Evolutionary conservation across 177 flowering plant species (phyloP).

Genomic region (Telopea speciosissima): DNA sequence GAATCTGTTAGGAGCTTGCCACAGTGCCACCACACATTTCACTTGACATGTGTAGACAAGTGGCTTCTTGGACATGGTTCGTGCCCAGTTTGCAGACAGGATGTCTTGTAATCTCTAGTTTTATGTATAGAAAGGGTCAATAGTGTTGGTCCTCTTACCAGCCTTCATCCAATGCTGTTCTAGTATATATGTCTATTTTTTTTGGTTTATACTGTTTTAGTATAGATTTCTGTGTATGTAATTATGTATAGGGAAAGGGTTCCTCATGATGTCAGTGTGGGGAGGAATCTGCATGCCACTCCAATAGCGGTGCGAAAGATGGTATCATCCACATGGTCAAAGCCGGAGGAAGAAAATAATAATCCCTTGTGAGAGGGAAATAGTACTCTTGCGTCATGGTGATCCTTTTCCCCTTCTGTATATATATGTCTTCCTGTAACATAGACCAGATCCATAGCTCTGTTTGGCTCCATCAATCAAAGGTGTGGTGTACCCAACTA

Average conservation of each 20-base stretch:
- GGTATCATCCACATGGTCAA: too few species aligned
- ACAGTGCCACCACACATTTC: slow-evolving; percentile 52
- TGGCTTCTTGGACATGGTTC: slow-evolving; percentile 58
- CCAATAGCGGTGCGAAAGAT: too few species aligned
- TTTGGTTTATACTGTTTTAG: background rate
- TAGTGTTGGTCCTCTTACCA: background rate
- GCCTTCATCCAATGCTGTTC: background rate
- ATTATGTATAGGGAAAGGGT: background rate
- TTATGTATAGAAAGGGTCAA: slow-evolving; percentile 1
- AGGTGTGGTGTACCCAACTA: background rate
- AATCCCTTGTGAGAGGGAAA: too few species aligned
- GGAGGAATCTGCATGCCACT: too few species aligned
- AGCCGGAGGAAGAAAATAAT: too few species aligned
- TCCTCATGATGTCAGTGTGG: too few species aligned
- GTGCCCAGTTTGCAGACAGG: slow-evolving; percentile 60
- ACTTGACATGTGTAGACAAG: slow-evolving; percentile 55
- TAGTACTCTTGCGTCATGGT: too few species aligned
- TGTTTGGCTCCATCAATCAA: background rate
- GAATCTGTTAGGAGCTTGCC: slow-evolving; percentile 59
- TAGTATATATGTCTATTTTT: too few species aligned
- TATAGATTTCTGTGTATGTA: background rate
- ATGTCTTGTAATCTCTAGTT: slow-evolving; percentile 16
- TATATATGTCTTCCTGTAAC: background rate
- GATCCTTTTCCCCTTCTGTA: too few species aligned
- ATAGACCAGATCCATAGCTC: background rate